Conservation (phyloP, 148 eudicot genomes). For the Vaccinium macrocarpon region DNA sequence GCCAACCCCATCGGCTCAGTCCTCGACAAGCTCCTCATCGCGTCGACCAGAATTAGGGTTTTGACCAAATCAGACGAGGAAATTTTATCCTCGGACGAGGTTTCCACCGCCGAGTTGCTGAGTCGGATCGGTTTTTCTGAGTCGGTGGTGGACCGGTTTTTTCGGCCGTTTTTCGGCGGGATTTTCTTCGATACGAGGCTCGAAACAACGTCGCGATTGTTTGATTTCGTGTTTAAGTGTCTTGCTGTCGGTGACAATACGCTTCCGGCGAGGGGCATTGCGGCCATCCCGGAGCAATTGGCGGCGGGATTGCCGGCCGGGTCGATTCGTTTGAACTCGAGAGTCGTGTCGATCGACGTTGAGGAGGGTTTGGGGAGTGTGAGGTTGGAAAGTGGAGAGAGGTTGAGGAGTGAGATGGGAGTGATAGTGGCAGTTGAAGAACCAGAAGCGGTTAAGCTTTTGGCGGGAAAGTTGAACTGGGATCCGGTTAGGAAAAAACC, state of each 20-base stretch:
- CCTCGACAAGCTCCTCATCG: slow-evolving; percentile 63
- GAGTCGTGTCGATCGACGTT: slow-evolving; percentile 40
- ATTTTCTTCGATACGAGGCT: slow-evolving; percentile 83
- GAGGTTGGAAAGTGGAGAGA: slow-evolving; percentile 55
- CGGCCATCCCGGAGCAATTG: slow-evolving; percentile 79
- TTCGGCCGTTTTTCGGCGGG: slow-evolving; percentile 91
- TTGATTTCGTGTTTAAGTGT: slow-evolving; percentile 83
- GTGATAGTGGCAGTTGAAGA: slow-evolving; percentile 85
- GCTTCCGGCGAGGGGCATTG: slow-evolving; percentile 75
- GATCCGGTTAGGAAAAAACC: slow-evolving; percentile 32
- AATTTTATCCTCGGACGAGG: slow-evolving; percentile 46
- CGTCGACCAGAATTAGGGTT: slow-evolving; percentile 50
- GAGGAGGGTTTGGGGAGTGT: slow-evolving; percentile 29
- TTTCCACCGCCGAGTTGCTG: slow-evolving; percentile 45
- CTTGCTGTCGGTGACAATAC: slow-evolving; percentile 81
- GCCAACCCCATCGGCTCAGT: slow-evolving; percentile 74
- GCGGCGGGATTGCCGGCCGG: slow-evolving; percentile 57
- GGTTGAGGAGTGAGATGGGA: slow-evolving; percentile 52
- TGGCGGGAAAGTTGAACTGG: slow-evolving; percentile 42
- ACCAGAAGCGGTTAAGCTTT: slow-evolving; percentile 60
- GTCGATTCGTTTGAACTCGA: slow-evolving; percentile 58
- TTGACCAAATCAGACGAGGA: slow-evolving; percentile 48
- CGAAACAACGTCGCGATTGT: slow-evolving; percentile 77
- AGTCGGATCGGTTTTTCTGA: slow-evolving; percentile 59
- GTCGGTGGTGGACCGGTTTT: slow-evolving; percentile 62